Percentiles rank a stretch among this genome's conserved stretches.
Evolutionary conservation across 176 grass and related monocot species (phyloP).

Genomic region (Microstegium vimineum): DNA sequence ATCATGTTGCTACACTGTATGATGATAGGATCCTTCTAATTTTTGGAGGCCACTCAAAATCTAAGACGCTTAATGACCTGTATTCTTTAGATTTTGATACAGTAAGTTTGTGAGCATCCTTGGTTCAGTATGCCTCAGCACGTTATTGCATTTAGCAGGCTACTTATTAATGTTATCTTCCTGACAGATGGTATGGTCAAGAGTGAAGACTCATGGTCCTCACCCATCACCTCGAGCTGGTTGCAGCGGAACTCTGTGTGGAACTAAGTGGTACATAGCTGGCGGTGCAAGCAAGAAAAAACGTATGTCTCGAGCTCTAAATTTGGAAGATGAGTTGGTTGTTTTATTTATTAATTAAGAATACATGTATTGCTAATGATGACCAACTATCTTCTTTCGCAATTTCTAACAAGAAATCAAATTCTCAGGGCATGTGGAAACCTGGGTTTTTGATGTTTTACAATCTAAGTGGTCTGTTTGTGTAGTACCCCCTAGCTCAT

Average conservation of each 20-base stretch:
- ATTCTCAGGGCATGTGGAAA: slow-evolving; percentile 54
- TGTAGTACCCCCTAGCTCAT: slow-evolving; percentile 59
- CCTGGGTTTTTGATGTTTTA: slow-evolving; percentile 69
- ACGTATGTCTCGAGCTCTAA: slow-evolving; percentile 40
- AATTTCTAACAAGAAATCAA: slow-evolving; percentile 23
- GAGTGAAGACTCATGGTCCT: slow-evolving; percentile 70
- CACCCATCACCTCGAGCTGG: slow-evolving; percentile 82
- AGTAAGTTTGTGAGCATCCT: slow-evolving; percentile 46
- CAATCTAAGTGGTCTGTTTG: slow-evolving; percentile 70
- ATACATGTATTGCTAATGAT: neutral
- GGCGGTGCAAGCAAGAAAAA: slow-evolving; percentile 96
- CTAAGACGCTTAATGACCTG: slow-evolving; percentile 85
- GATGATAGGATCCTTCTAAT: slow-evolving; percentile 82
- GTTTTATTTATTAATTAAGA: neutral
- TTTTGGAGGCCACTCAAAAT: slow-evolving; percentile 96
- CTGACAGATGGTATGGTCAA: slow-evolving; percentile 94
- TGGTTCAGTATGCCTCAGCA: neutral
- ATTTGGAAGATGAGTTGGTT: slow-evolving; percentile 6
- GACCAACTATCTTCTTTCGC: neutral
- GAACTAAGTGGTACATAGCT: slow-evolving; percentile 95
- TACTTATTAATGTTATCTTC: slow-evolving; percentile 13
- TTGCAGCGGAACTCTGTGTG: slow-evolving; percentile 86
- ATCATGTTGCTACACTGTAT: slow-evolving; percentile 74
- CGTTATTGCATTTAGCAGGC: neutral
- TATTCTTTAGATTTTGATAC: slow-evolving; percentile 98